A percentile compares a stretch with the other conserved stretches of the same genome.
Conservation (phyloP, 129 eudicot genomes). For the Artemisia argyi region DNA sequence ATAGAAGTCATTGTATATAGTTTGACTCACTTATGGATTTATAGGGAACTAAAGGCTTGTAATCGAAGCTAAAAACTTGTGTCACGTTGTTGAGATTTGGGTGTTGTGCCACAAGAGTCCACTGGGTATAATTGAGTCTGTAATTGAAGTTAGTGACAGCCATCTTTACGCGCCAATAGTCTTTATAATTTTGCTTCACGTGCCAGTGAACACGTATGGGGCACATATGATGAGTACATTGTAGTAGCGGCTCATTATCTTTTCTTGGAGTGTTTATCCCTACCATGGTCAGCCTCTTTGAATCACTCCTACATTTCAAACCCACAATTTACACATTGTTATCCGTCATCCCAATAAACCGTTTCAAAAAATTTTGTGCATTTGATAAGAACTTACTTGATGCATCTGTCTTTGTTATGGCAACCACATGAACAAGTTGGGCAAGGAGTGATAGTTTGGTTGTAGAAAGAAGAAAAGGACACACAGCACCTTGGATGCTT, state of each 20-base stretch:
- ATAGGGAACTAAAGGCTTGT: constrained; percentile 80
- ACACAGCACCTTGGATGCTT: constrained; percentile 69
- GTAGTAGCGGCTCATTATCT: constrained; percentile 66
- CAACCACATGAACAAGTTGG: constrained; percentile 86
- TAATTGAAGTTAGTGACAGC: constrained; percentile 80
- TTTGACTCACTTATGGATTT: constrained; percentile 70
- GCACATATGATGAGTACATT: constrained; percentile 92
- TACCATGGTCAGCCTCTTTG: constrained; percentile 39
- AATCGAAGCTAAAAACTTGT: constrained; percentile 86
- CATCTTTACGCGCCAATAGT: constrained; percentile 82
- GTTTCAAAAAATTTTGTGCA: background rate
- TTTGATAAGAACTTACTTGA: constrained; percentile 46
- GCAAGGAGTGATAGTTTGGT: constrained; percentile 75
- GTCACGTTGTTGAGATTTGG: constrained; percentile 88
- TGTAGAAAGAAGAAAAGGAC: constrained; percentile 83
- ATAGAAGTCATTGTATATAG: background rate
- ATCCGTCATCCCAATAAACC: background rate
- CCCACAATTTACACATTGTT: background rate
- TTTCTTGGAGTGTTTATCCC: constrained; percentile 76
- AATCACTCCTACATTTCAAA: constrained; percentile 50
- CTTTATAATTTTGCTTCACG: constrained; percentile 70
- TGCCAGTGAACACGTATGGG: constrained; percentile 93
- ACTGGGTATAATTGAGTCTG: constrained; percentile 65
- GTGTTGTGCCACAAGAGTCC: constrained; percentile 91
- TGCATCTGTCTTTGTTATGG: constrained; percentile 60